Conservation (phyloP, 192 early-diverging fungal genomes). For the Podila horticola region DNA sequence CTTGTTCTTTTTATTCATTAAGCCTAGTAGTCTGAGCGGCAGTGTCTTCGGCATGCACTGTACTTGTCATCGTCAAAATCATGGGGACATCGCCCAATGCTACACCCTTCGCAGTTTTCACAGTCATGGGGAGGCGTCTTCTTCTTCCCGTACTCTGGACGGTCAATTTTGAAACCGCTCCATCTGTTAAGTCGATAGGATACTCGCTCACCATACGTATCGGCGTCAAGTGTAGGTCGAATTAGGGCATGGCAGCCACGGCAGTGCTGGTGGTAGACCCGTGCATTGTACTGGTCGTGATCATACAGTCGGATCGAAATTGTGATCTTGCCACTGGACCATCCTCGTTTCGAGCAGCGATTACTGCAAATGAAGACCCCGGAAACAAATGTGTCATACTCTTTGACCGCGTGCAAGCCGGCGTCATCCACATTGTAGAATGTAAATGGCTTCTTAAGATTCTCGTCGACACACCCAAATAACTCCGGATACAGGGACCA, state of each 20-base stretch:
- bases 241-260: slow-evolving; percentile 1
- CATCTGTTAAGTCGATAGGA: slow-evolving; percentile 13
- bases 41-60: background rate
- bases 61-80: slow-evolving; percentile 1
- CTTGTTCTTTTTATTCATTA: too few species aligned
- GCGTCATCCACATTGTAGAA: slow-evolving; percentile 6
- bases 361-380: background rate
- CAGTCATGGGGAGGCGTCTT: slow-evolving; percentile 1
- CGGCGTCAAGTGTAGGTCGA: slow-evolving; percentile 11
- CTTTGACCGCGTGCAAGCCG: background rate
- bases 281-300: slow-evolving; percentile 11
- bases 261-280: slow-evolving; percentile 7
- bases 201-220: slow-evolving; percentile 11
- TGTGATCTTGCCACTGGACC: slow-evolving; percentile 13
- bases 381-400: slow-evolving; percentile 8
- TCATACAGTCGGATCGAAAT: slow-evolving; percentile 13
- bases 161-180: background rate
- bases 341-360: slow-evolving; percentile 4
- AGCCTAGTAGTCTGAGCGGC: too few species aligned
- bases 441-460: slow-evolving; percentile 2
- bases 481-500: slow-evolving; percentile 9
- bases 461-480: background rate
- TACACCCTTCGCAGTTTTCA: slow-evolving; percentile 5
- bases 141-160: background rate
- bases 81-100: slow-evolving; percentile 7